Evolutionary conservation across 441 rosid species (phyloP), one percentile per base, ranked within the genome.

Genomic region (Corymbia citriodora): DNA sequence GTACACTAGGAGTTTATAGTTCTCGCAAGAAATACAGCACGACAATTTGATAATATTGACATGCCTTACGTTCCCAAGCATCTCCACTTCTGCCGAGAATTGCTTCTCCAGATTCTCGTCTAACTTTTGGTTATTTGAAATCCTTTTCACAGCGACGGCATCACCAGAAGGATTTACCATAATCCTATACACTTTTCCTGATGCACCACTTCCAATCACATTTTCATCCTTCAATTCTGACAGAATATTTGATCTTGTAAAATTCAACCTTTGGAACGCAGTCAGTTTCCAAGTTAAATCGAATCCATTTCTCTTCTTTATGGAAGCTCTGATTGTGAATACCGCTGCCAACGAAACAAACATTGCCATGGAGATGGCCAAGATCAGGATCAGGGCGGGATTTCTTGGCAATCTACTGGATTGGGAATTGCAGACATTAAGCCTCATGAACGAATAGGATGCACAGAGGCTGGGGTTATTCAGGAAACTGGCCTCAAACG

Each of bases 151-250:
- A 0, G 97, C 97, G 9, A 95, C 93, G 6, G 49, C 57, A 8
- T 87, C 86, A 31, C 91, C 88, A 3, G 95, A 90, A 15, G 15
- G 83, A 16, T 88, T 90, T 53, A 94, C 86, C 0, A 88, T 72
- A 18, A 93, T 93, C 10, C 92, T 92, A 87, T 93, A 96, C 1
- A 95, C 95, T 88, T 93, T 92, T 27, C 96, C 96, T 29, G 97
- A 95, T 2, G 96, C 96, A 27, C 96, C 97, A 68, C 92, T 91
- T 85, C 97, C 96, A 19, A 96, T 92, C 91, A 92, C 61, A 59
- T 94, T 92, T 36, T 40, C 65, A 52, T 92, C 94, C 83, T 25
- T 85, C 90, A 94, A 55, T 55, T 92, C 94, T 1, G 92, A 82
- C 54, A 93, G 29, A 50, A 94, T 89, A 65, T 90, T 87, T 21